Base-by-base conservation (phyloP, 108 stramenopile species). In the Nitzschia putrida region DNA sequence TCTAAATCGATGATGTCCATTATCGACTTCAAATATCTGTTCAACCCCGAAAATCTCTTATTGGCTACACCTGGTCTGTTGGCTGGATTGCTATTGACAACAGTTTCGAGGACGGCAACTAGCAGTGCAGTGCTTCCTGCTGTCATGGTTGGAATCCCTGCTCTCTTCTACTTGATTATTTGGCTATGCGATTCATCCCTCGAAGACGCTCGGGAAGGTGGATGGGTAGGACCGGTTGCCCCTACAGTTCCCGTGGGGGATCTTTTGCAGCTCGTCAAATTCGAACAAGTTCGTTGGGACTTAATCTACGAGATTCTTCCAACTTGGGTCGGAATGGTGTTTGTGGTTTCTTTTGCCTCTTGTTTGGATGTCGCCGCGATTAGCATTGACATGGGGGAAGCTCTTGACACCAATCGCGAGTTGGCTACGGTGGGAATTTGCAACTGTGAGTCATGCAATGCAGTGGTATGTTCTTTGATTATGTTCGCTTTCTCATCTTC, bases 341-440 rank as follows among this genome's bases (percentile, higher is more conserved):
- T 97, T 71, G 98, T 98, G 3, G 98, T 98, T n/a, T 95, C 95
- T 1, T 98, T 98, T 79, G 88, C 92, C 22, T 93, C 92, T 38
- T 97, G 96, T 61, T 70, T 98, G 21, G 98, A 98, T 73, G 93
- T 98, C 7, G 97, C 98, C 3, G 98, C 92, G 13, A 93, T 93
- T 60, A 49, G 68, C 10, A 90, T 93, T 83, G 89, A 93, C 45
- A 93, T 87, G 92, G 97, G 96, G 34, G 76, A 86, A 73, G 88
- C 96, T 0, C 77, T 98, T 43, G 97, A 98, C 71, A 92, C 88
- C 12, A 93, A 98, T 68, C 65, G 81, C 69, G 96, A 98, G 70
- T 71, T 98, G 56, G 83, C 83, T 57, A 97, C 96, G 18, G 96
- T 97, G 1, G 91, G 96, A 24, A 88, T 97, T 60, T 92, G 90